Evolutionary conservation across 208 protist genomes (phyloP).

Genomic region (Willaertia magna): DNA sequence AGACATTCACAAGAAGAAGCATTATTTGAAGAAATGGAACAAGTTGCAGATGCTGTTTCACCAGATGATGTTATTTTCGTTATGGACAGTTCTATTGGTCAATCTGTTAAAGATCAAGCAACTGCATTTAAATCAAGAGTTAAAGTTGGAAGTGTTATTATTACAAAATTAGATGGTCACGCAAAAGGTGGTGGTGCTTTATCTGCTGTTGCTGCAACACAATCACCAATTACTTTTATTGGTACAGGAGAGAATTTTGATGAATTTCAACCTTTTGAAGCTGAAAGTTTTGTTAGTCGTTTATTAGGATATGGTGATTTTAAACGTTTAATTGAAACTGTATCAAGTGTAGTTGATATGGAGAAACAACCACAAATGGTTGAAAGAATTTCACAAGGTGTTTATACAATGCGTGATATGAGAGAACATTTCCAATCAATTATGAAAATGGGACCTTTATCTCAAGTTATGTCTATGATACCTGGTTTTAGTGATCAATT

Average conservation of each 20-base stretch:
- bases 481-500: conserved; percentile 12
- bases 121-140: conserved; percentile 74
- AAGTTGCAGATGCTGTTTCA: conserved; percentile 58
- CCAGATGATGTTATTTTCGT: conserved; percentile 94
- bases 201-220: conserved; percentile 86
- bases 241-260: conserved; percentile 95
- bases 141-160: conserved; percentile 88
- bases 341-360: conserved; percentile 58
- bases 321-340: conserved; percentile 63
- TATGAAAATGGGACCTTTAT: conserved; percentile 18
- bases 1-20: conserved; percentile 94
- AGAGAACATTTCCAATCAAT: conserved; percentile 9
- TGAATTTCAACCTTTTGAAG: conserved; percentile 82
- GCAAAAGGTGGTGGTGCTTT: conserved; percentile 96
- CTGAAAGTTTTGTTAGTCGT: conserved; percentile 65
- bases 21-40: conserved; percentile 97
- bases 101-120: conserved; percentile 87
- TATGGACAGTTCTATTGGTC: conserved; percentile 92
- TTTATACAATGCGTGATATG: conserved; percentile 27
- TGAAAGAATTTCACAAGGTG: conserved; percentile 23
- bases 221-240: conserved; percentile 94
- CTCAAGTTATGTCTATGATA: conserved; percentile 20
- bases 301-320: conserved; percentile 92
- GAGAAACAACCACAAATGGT: conserved; percentile 32
- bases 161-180: conserved; percentile 98